Base-by-base conservation (phyloP, 2,329 filamentous ascomycete genomes). In the Penicillium aurantiogriseum region DNA sequence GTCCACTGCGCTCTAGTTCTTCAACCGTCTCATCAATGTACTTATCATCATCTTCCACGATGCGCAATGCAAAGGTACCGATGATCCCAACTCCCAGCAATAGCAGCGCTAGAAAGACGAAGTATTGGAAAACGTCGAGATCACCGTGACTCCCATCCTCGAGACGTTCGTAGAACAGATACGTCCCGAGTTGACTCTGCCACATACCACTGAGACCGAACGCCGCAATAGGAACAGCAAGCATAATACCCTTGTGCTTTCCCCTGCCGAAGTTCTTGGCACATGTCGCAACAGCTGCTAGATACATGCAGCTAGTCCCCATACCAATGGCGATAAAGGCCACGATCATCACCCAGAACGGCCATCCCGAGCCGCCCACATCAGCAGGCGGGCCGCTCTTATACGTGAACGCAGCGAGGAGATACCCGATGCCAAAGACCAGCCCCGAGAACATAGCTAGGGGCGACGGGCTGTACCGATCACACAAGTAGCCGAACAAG, bases 221-320 rank as follows among this genome's bases (percentile, higher is more conserved):
- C 7, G 90, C 88, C 0, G 94, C 91, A 72, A 97, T 97, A 1
- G 94, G 94, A 58, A 91, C 82, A 1, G 93, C 92, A 54, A 99
- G 81, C 59, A 95, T 93, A 50, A 99, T 78, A 0, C 94, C 94
- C 68, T 93, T 89, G 69, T 95, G 88, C 69, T 88, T 90, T 4
- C 92, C 91, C 59, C 89, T 87, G 48, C 92, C 92, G 76, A 97
- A 99, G 77, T 97, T 99, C 85, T 99, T 99, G 36, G 94, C 94
- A 70, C 92, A 96, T 0, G 93, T 96, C 7, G 93, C 93, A n/a
- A 99, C 88, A 2, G 91, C 88, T 50, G 88, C 85, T 55, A 97
- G 81, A 74, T 97, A 99, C 86, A 97, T 92, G 73, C 85, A 86
- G 63, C 89, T 90, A 0, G 93, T 97, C 5, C 86, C 93, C 61